Base-by-base conservation (phyloP, 305 asterid genomes). In the Fraxinus sp. region DNA sequence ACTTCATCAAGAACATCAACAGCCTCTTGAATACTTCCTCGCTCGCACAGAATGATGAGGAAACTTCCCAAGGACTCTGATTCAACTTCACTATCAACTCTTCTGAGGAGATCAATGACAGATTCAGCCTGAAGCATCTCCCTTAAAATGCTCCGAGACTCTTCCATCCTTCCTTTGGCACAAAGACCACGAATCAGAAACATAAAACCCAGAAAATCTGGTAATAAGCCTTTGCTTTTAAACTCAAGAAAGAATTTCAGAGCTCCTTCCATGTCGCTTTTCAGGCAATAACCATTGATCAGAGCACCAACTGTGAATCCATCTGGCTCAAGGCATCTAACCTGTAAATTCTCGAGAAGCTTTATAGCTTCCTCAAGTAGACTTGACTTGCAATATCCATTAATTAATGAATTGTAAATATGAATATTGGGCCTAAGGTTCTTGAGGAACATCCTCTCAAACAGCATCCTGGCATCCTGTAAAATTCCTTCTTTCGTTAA, bases 141-240 rank as follows among this genome's bases (percentile, higher is more conserved):
- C 84, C 92, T 90, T 82, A 94, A 88, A 83, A 95, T 86, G 83
- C 89, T 87, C 76, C 91, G 88, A 74, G 96, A 91, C 88, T 95
- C 99, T 88, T 94, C 99, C 97, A 95, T 93, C 85, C 99, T 93
- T 84, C 99, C 99, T 87, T 93, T 95, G 26, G 93, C 90, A 84
- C 91, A 91, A 78, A 95, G 89, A 26, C 98, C 97, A 66, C 93
- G 89, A 24, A 94, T 74, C 55, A 94, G 85, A 88, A 85, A 86
- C 93, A 93, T 83, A 72, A 92, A 94, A 78, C 99, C 99, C 77
- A 88, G 81, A 66, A 92, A 93, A 92, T 95, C 98, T 4, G 98
- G 99, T 71, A 78, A 81, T n/a, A 90, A 79, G 14, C 90, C 95
- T 73, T 83, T 88, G 44, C 81, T 78, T 86, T 86, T 90, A 71